Conservation (phyloP, 345 rosid species). For the Salix viminalis region DNA sequence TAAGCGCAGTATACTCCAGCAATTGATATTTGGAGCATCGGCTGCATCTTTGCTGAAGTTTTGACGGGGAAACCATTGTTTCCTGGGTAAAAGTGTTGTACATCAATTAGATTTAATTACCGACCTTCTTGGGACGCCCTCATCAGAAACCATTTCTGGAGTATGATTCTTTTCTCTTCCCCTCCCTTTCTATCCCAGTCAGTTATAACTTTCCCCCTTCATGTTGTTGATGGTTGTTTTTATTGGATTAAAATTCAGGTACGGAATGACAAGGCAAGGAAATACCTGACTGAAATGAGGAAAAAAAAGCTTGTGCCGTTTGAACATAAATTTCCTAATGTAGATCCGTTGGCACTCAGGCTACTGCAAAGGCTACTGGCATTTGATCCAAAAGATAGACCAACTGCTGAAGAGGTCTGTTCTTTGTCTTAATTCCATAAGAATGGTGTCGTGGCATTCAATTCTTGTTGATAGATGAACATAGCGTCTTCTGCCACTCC, state of each 20-base stretch:
- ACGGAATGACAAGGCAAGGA: conserved; percentile 90
- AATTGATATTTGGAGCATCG: conserved; percentile 96
- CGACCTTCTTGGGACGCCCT: conserved; percentile 92
- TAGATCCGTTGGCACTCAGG: conserved; percentile 68
- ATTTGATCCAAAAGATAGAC: conserved; percentile 95
- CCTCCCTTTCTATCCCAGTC: background rate
- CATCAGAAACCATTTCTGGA: conserved; percentile 75
- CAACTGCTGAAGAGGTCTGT: conserved; percentile 80
- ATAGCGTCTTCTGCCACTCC: background rate
- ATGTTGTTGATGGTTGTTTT: background rate
- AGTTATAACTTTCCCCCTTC: background rate
- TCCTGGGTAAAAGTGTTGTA: conserved; percentile 95
- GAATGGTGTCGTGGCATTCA: background rate
- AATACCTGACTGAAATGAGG: conserved; percentile 78
- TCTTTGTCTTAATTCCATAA: conserved; percentile 7
- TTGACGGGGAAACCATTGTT: conserved; percentile 94
- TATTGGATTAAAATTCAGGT: conserved; percentile 45
- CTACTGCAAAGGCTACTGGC: conserved; percentile 80
- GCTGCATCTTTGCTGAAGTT: conserved; percentile 98
- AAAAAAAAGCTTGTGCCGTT: conserved; percentile 65
- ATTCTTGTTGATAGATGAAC: background rate
- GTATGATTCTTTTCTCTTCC: conserved; percentile 39
- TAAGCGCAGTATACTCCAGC: conserved; percentile 95
- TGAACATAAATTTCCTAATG: conserved; percentile 79
- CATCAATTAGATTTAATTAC: conserved; percentile 97